Conservation (phyloP, 352 stramenopile species). For the Peronospora tabacina region DNA sequence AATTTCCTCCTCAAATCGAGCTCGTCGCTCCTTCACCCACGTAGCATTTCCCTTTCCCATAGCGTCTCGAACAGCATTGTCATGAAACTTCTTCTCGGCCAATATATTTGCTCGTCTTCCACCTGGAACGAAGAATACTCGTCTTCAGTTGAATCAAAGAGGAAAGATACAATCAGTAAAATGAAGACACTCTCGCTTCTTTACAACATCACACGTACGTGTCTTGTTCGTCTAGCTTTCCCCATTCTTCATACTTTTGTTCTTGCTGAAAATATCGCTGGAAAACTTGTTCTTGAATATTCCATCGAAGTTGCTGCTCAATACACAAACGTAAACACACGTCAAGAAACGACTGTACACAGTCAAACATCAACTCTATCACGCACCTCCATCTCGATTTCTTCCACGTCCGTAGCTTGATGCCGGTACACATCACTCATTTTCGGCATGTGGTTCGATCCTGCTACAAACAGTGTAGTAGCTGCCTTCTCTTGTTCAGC, state of each 20-base stretch:
- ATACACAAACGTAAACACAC: slow-evolving; percentile 3
- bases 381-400: slow-evolving; percentile 69
- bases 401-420: slow-evolving; percentile 48
- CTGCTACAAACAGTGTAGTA: slow-evolving; percentile 21
- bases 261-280: slow-evolving; percentile 48
- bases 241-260: slow-evolving; percentile 51
- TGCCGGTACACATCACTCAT: slow-evolving; percentile 46
- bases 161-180: background rate
- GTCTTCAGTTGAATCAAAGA: slow-evolving; percentile 17
- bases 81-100: slow-evolving; percentile 61
- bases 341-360: slow-evolving; percentile 2
- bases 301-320: slow-evolving; percentile 53
- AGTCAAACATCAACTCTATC: background rate
- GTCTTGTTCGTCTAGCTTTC: slow-evolving; percentile 44
- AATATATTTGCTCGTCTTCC: slow-evolving; percentile 56
- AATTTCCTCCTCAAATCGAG: slow-evolving; percentile 42
- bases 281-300: slow-evolving; percentile 60
- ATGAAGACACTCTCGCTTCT: background rate
- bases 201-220: slow-evolving; percentile 27
- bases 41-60: slow-evolving; percentile 39
- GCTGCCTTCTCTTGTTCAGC: slow-evolving; percentile 27
- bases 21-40: slow-evolving; percentile 41
- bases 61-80: slow-evolving; percentile 46
- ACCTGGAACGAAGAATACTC: slow-evolving; percentile 57
- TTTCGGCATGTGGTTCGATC: slow-evolving; percentile 3